Evolutionary conservation across 495 filamentous ascomycete genomes (phyloP).

Genomic region (Choiromyces venosus): DNA sequence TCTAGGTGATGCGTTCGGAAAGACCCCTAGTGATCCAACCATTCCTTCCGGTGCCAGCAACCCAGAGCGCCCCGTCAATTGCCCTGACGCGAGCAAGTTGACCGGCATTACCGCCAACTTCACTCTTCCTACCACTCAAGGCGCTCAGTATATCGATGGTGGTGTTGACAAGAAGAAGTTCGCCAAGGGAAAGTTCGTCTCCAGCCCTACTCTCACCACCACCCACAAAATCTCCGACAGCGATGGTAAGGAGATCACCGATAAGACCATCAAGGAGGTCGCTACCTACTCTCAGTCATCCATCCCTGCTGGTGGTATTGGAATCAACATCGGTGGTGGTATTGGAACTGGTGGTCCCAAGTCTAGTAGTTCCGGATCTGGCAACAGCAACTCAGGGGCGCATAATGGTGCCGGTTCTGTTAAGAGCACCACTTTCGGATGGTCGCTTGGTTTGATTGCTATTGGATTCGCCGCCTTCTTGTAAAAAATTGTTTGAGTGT

Average conservation of each 20-base stretch:
- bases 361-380: conserved; percentile 1
- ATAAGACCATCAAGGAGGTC: conserved; percentile 27
- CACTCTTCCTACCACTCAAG: conserved; percentile 38
- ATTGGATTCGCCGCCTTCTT: conserved; percentile 30
- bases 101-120: conserved; percentile 37
- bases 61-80: conserved; percentile 28
- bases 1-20: conserved; percentile 50
- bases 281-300: conserved; percentile 17
- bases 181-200: conserved; percentile 39
- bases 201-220: conserved; percentile 10
- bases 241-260: conserved; percentile 15
- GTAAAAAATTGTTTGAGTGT: conserved; percentile 24
- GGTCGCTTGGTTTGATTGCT: conserved; percentile 22
- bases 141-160: conserved; percentile 33
- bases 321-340: conserved; percentile 40
- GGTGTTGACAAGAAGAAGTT: conserved; percentile 33
- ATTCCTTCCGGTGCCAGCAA: conserved; percentile 26
- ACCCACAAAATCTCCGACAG: conserved; percentile 26
- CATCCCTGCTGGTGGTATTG: conserved; percentile 34
- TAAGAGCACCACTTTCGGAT: conserved; percentile 20
- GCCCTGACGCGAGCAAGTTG: conserved; percentile 29
- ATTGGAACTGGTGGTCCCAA: conserved; percentile 27
- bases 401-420: conserved; percentile 14
- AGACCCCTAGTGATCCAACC: conserved; percentile 15
- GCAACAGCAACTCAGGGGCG: no score